phyloP scores from a whole-genome alignment of 768 basidiomycete species.

The Suillus bovinus region DNA sequence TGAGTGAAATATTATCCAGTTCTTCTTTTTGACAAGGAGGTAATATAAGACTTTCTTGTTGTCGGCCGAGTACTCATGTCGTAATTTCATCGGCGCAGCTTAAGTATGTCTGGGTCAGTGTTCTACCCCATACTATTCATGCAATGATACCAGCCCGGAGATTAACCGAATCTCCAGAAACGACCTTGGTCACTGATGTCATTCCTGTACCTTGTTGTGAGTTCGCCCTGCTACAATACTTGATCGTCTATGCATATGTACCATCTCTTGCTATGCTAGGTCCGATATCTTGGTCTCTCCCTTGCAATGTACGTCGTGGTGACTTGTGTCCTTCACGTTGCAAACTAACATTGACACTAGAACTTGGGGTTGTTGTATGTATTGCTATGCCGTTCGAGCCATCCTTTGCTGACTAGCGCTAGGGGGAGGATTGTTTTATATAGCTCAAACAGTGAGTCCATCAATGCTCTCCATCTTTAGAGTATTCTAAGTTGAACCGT shows the following conservation, averaged over 20 bases:
- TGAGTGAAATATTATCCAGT: neutral
- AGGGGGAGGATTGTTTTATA: slow-evolving; percentile 4
- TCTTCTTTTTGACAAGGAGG: neutral
- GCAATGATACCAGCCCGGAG: too few species aligned
- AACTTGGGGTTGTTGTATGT: neutral
- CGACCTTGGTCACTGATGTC: slow-evolving; percentile 1
- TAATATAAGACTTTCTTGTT: neutral
- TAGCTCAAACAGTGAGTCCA: neutral
- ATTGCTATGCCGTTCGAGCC: neutral
- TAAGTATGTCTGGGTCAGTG: slow-evolving; percentile 3
- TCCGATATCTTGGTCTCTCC: neutral
- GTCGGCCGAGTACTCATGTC: neutral
- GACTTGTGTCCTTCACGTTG: neutral
- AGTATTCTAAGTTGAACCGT: neutral
- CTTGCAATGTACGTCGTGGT: neutral
- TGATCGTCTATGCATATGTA: neutral
- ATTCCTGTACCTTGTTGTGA: neutral
- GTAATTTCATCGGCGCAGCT: neutral
- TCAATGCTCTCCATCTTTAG: neutral
- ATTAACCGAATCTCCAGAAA: neutral
- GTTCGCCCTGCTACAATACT: neutral
- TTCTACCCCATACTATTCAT: neutral
- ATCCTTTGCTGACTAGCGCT: neutral
- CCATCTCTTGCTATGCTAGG: neutral
- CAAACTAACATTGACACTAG: neutral